These are phyloP conservation scores for Metarhizium brunneum DNA, from an alignment of 2,329 filamentous ascomycete species.

Conservation along the genomic window DNA sequence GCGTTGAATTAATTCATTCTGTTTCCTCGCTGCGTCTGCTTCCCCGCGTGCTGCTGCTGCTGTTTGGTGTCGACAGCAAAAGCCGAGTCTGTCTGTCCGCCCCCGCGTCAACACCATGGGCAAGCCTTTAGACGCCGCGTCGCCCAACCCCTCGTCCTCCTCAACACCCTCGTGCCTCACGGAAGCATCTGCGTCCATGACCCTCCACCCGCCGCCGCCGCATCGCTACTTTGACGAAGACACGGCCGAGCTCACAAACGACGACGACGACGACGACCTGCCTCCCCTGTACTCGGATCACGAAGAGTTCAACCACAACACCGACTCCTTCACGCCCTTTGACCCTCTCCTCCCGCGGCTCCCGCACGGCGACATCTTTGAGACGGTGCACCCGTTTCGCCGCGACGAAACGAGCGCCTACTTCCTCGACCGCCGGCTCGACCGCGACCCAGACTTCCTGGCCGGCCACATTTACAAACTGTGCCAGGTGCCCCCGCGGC, in stretches of 20 bases:
- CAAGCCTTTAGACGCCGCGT: slow-evolving; percentile 12
- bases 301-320: slow-evolving; percentile 8
- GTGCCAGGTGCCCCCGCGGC: slow-evolving; percentile 40
- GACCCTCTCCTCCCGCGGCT: slow-evolving; percentile 17
- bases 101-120: slow-evolving; percentile 10
- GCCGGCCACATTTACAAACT: slow-evolving; percentile 34
- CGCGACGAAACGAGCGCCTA: slow-evolving; percentile 23
- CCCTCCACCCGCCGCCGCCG: slow-evolving; percentile 13
- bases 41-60: too few species aligned
- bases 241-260: slow-evolving; percentile 21
- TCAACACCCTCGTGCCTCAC: slow-evolving; percentile 11
- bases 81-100: too few species aligned
- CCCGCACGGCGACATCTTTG: slow-evolving; percentile 6
- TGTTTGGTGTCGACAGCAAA: too few species aligned
- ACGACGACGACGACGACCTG: slow-evolving; percentile 33
- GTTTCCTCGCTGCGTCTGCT: too few species aligned
- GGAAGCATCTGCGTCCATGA: slow-evolving; percentile 18
- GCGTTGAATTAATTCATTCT: too few species aligned
- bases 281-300: slow-evolving; percentile 37
- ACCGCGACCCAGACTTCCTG: slow-evolving; percentile 33
- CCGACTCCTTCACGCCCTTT: slow-evolving; percentile 7
- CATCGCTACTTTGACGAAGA: slow-evolving; percentile 27
- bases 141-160: slow-evolving; percentile 8
- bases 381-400: slow-evolving; percentile 16
- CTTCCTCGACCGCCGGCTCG: slow-evolving; percentile 36